Conservation (phyloP, 176 grass and related monocot species). For the Leersia perrieri region DNA sequence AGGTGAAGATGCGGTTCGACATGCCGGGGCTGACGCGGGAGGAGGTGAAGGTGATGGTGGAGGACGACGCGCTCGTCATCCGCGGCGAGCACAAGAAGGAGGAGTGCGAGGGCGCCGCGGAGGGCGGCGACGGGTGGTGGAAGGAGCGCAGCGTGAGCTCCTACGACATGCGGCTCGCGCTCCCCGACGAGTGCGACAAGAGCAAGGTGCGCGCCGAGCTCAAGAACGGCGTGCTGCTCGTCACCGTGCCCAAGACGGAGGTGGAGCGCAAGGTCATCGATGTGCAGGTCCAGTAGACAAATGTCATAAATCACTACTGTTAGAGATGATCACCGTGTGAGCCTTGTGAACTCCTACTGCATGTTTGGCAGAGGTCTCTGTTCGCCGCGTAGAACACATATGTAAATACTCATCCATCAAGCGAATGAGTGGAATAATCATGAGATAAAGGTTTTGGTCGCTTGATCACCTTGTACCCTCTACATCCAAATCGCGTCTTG, state of each 20-base stretch:
- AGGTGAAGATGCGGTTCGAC: constrained; percentile 83
- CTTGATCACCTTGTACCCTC: neutral
- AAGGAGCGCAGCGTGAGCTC: constrained; percentile 57
- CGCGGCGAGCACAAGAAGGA: constrained; percentile 57
- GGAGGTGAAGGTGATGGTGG: constrained; percentile 76
- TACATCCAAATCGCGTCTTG: neutral
- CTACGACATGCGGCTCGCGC: constrained; percentile 53
- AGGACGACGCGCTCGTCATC: constrained; percentile 72
- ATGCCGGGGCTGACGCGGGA: constrained; percentile 64
- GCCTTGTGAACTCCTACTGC: too few relatives aligned
- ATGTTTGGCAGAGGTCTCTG: neutral
- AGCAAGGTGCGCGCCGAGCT: constrained; percentile 66
- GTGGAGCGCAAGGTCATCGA: constrained; percentile 62
- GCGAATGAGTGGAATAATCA: constrained; percentile 13
- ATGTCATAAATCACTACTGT: too few relatives aligned
- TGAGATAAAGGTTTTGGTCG: neutral
- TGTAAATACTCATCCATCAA: neutral
- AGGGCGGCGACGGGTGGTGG: constrained; percentile 40
- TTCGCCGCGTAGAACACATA: neutral
- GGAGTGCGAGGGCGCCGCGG: neutral
- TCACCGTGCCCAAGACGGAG: constrained; percentile 61
- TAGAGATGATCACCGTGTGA: neutral
- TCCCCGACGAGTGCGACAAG: constrained; percentile 62
- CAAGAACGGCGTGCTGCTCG: constrained; percentile 75
- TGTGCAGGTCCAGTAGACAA: constrained; percentile 43